Conservation (phyloP, 306 rosid species). For the Casuarina equisetifolia region DNA sequence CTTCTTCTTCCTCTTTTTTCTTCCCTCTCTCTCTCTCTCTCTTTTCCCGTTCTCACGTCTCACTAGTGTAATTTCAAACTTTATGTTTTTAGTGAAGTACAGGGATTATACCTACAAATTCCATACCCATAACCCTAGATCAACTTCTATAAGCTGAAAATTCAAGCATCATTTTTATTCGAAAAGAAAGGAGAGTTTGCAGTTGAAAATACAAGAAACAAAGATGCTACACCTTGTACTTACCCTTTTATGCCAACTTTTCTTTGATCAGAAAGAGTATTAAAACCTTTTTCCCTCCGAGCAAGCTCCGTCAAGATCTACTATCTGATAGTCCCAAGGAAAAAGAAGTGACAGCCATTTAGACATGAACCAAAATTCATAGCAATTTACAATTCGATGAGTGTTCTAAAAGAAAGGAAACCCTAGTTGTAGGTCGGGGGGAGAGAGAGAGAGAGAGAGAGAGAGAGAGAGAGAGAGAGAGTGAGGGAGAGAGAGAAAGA, state of each 20-base stretch:
- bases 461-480: constrained; percentile 22
- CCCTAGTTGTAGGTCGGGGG: constrained; percentile 60
- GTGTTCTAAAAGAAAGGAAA: constrained; percentile 45
- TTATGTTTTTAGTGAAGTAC: neutral
- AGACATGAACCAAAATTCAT: constrained; percentile 30
- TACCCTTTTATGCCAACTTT: constrained; percentile 17
- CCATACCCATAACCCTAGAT: constrained; percentile 19
- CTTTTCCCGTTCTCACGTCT: neutral
- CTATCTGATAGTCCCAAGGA: constrained; percentile 32
- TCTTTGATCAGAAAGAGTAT: constrained; percentile 21
- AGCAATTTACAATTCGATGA: constrained; percentile 47
- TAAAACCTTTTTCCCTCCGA: constrained; percentile 36
- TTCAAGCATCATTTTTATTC: constrained; percentile 15
- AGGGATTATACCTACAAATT: constrained; percentile 7
- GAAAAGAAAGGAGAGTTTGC: neutral
- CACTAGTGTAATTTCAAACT: neutral
- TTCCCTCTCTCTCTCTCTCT: neutral
- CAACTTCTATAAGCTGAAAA: constrained; percentile 26
- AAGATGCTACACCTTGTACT: constrained; percentile 3
- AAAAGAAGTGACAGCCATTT: constrained; percentile 38
- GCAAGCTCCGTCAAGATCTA: constrained; percentile 47
- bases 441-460: constrained; percentile 35
- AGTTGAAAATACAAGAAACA: neutral
- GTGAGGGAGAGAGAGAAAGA: constrained; percentile 37
- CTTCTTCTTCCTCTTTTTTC: too few relatives aligned